A percentile compares a stretch with the other conserved stretches of the same genome.
Conservation (phyloP, 1,139 yeast species). For the Pichia sp. region DNA sequence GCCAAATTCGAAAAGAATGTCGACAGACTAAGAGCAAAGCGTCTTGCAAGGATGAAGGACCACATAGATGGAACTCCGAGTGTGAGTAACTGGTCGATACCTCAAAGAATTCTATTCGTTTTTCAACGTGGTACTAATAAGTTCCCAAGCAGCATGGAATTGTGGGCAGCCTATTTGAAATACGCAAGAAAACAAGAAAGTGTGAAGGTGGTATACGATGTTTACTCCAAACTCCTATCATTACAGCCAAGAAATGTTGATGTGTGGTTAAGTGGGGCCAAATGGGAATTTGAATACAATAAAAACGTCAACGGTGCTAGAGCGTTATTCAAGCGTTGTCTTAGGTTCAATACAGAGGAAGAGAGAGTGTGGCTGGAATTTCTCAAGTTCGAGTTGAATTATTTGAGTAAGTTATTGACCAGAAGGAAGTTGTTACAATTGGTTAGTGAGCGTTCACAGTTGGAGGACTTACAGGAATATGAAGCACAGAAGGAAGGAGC, state of each 20-base stretch:
- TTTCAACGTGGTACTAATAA: slow-evolving; percentile 79
- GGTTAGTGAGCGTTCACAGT: slow-evolving; percentile 66
- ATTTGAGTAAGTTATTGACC: slow-evolving; percentile 78
- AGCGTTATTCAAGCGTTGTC: slow-evolving; percentile 74
- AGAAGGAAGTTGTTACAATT: slow-evolving; percentile 80
- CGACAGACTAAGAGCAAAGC: slow-evolving; percentile 70
- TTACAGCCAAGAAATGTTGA: slow-evolving; percentile 87
- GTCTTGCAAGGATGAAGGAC: slow-evolving; percentile 58
- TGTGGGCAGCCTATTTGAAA: slow-evolving; percentile 76
- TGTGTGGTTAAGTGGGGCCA: slow-evolving; percentile 94
- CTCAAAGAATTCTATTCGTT: slow-evolving; percentile 74
- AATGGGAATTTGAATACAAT: slow-evolving; percentile 84
- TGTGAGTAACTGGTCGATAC: slow-evolving; percentile 84
- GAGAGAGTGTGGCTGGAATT: slow-evolving; percentile 77
- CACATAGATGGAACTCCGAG: slow-evolving; percentile 51
- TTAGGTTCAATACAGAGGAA: slow-evolving; percentile 78
- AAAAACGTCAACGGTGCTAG: slow-evolving; percentile 90
- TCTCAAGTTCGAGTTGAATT: slow-evolving; percentile 81
- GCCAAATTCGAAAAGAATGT: slow-evolving; percentile 77
- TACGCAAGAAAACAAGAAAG: slow-evolving; percentile 75
- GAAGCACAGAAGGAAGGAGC: slow-evolving; percentile 31
- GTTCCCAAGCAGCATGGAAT: slow-evolving; percentile 68
- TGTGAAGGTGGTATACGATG: slow-evolving; percentile 72
- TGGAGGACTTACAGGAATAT: slow-evolving; percentile 45
- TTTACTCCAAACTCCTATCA: slow-evolving; percentile 74